Percentiles rank a stretch among this genome's conserved stretches.
These are phyloP conservation scores for Plasmodium gallinaceum DNA, from an alignment of 169 alveolate genomes.

Conservation along the genomic window DNA sequence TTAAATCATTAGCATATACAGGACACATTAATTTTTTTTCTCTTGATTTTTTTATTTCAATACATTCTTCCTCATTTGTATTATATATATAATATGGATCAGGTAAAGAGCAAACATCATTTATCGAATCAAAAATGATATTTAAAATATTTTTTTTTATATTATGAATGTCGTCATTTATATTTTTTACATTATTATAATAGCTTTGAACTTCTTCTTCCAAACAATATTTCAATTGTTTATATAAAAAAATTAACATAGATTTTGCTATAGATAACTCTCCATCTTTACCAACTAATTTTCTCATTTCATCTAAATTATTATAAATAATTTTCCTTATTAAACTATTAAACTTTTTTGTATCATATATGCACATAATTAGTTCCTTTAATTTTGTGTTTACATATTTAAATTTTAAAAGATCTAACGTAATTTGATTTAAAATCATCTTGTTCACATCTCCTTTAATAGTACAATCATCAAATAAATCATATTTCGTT, in stretches of 20 bases:
- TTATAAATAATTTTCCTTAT: constrained; percentile 39
- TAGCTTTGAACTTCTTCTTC: constrained; percentile 54
- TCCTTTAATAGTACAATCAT: constrained; percentile 57
- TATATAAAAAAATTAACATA: constrained; percentile 55
- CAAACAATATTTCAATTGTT: constrained; percentile 55
- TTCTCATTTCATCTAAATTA: constrained; percentile 58
- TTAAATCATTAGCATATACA: constrained; percentile 29
- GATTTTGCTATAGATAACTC: constrained; percentile 65
- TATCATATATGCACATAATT: constrained; percentile 69
- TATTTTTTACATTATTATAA: constrained; percentile 25
- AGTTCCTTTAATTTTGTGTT: constrained; percentile 65
- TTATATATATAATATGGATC: constrained; percentile 26
- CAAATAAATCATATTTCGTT: constrained; percentile 53
- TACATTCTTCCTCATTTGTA: background rate
- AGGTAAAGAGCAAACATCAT: constrained; percentile 45
- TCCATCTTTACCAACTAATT: constrained; percentile 40
- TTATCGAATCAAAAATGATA: constrained; percentile 38
- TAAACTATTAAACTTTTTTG: constrained; percentile 66
- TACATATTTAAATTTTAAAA: constrained; percentile 64
- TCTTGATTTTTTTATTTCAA: background rate
- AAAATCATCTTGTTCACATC: constrained; percentile 55
- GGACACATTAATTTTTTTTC: constrained; percentile 42
- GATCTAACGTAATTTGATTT: constrained; percentile 65
- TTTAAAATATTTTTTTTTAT: constrained; percentile 50
- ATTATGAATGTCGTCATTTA: constrained; percentile 66